Conservation (phyloP, 2,329 filamentous ascomycete species). For the Aspergillus pseudonomiae region DNA sequence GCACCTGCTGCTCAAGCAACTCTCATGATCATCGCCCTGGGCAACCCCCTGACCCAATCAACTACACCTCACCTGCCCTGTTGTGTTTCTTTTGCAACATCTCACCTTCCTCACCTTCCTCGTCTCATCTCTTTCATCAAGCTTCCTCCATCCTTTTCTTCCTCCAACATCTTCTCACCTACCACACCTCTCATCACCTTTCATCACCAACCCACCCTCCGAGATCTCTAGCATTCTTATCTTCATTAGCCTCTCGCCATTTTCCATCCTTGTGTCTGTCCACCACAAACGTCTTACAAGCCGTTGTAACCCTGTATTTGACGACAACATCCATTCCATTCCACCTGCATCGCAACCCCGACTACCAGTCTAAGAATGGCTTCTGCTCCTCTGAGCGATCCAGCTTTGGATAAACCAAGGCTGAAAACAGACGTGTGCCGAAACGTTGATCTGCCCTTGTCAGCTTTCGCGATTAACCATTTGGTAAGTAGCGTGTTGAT, state of each 20-base stretch:
- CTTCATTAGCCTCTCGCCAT: background rate
- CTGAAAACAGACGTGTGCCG: slow-evolving; percentile 26
- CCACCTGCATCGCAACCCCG: too few relatives aligned
- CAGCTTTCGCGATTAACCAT: slow-evolving; percentile 26
- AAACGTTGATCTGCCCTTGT: slow-evolving; percentile 29
- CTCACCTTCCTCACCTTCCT: slow-evolving; percentile 2
- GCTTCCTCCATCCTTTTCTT: background rate
- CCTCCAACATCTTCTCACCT: background rate
- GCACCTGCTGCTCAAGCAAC: background rate
- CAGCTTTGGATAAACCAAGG: slow-evolving; percentile 24
- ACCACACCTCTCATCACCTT: background rate
- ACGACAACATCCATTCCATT: too few relatives aligned
- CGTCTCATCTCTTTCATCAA: background rate
- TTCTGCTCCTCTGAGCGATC: slow-evolving; percentile 16
- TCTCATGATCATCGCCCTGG: background rate
- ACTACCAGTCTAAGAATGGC: slow-evolving; percentile 9
- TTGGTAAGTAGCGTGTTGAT: slow-evolving; percentile 23
- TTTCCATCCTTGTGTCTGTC: background rate
- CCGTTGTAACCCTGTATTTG: too few relatives aligned
- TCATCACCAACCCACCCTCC: background rate
- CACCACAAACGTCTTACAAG: too few relatives aligned
- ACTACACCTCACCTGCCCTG: background rate
- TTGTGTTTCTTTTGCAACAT: background rate
- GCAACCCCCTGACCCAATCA: background rate
- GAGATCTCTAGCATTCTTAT: background rate